Conservation (phyloP, 345 rosid genomes). For the Camelina neglecta region DNA sequence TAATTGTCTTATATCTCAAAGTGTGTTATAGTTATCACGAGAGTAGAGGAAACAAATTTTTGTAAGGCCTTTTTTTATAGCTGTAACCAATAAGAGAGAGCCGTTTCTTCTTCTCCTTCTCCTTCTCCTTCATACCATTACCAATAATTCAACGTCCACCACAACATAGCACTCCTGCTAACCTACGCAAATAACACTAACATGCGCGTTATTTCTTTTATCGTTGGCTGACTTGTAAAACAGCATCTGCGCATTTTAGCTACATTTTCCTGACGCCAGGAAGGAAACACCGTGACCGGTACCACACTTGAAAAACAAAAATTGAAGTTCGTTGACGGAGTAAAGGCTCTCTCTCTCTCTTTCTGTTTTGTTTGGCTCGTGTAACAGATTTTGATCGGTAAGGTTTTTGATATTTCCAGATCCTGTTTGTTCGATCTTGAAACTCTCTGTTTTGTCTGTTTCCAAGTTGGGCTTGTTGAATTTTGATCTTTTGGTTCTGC, state of each 20-base stretch:
- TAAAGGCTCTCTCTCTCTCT: conserved; percentile 19
- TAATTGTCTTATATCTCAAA: conserved; percentile 12
- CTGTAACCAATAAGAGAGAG: conserved; percentile 33
- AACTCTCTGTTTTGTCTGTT: conserved; percentile 33
- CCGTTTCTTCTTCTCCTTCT: conserved; percentile 1
- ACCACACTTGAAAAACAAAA: background rate
- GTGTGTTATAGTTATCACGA: conserved; percentile 27
- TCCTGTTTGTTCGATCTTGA: conserved; percentile 22
- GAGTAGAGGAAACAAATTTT: conserved; percentile 3
- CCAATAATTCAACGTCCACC: conserved; percentile 45
- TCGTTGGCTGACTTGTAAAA: conserved; percentile 29
- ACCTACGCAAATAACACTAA: conserved; percentile 35
- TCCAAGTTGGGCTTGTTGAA: conserved; percentile 7
- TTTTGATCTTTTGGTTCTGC: conserved; percentile 11
- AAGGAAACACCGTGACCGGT: background rate
- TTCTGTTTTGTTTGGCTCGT: conserved; percentile 1
- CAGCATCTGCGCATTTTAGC: conserved; percentile 44
- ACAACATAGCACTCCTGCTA: conserved; percentile 24
- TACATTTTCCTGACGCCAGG: conserved; percentile 2
- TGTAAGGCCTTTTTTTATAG: conserved; percentile 9
- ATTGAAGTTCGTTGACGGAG: conserved; percentile 38
- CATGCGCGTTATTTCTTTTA: conserved; percentile 29
- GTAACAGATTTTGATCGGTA: conserved; percentile 25
- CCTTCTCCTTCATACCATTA: background rate
- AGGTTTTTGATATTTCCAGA: conserved; percentile 16